phyloP scores from a whole-genome alignment of 2,329 filamentous ascomycete genomes.

The Fusarium sp. region DNA sequence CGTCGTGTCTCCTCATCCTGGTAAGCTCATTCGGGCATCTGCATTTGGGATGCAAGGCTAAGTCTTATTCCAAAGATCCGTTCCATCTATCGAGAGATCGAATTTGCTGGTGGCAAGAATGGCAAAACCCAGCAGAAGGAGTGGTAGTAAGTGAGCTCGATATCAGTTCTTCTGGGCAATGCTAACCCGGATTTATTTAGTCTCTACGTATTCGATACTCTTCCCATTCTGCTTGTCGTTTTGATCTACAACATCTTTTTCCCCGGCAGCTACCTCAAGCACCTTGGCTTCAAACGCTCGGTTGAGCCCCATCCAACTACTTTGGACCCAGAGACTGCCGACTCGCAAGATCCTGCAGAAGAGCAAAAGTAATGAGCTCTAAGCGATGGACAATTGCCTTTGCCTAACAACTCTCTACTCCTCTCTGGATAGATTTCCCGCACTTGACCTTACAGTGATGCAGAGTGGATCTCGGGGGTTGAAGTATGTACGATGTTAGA shows the following conservation, averaged over 20 bases:
- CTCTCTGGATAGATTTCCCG: too few species aligned
- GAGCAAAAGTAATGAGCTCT: too few species aligned
- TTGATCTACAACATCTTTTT: constrained; percentile 42
- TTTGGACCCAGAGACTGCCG: too few species aligned
- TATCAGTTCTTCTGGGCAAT: fast-evolving
- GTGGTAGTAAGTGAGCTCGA: constrained; percentile 38
- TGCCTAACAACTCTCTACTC: too few species aligned
- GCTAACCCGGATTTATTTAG: background rate
- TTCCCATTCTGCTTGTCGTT: constrained; percentile 36
- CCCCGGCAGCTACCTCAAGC: constrained; percentile 33
- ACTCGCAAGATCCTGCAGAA: too few species aligned
- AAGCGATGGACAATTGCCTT: too few species aligned
- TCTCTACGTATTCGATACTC: constrained; percentile 36
- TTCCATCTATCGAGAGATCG: constrained; percentile 42
- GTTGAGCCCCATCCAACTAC: too few species aligned
- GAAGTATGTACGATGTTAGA: too few species aligned
- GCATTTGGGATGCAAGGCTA: fast-evolving
- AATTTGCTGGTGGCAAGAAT: constrained; percentile 36
- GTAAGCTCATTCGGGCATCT: background rate
- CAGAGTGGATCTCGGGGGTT: too few species aligned
- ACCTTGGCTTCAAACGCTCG: constrained; percentile 33
- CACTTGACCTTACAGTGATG: too few species aligned
- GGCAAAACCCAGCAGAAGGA: constrained; percentile 37
- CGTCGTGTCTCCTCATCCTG: constrained; percentile 39
- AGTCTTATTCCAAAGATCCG: constrained; percentile 18